phyloP scores from a whole-genome alignment of 73 alveolate genomes.

The Breviolum minutum region DNA sequence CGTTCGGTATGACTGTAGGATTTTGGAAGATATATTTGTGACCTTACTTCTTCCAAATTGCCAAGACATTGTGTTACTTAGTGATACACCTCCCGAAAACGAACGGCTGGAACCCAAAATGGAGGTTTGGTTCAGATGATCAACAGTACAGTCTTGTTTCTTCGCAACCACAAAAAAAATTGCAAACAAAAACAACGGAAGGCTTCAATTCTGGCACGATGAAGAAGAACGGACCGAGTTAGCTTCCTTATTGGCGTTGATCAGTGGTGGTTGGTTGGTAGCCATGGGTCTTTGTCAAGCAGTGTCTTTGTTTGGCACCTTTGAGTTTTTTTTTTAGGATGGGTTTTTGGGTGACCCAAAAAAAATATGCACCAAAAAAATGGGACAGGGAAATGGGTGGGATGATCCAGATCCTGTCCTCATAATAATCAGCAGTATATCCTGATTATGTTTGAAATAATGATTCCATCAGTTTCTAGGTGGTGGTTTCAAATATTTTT shows the following conservation, averaged over 20 bases:
- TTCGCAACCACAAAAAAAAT: neutral
- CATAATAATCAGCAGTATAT: neutral
- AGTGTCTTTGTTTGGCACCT: neutral
- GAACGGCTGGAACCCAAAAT: no score
- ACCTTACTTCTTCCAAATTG: no score
- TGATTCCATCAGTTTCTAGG: no score
- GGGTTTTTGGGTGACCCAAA: neutral
- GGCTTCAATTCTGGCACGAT: conserved; percentile 90
- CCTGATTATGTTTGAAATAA: neutral
- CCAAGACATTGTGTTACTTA: no score
- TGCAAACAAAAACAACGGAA: neutral
- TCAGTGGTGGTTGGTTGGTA: conserved; percentile 57
- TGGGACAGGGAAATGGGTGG: no score
- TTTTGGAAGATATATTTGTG: no score
- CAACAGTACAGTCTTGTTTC: neutral
- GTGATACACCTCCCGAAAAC: no score
- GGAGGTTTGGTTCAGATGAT: no score
- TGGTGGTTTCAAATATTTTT: no score
- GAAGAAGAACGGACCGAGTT: conserved; percentile 82
- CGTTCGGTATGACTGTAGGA: no score
- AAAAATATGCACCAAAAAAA: neutral
- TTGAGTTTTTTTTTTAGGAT: neutral
- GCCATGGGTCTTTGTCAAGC: conserved; percentile 90
- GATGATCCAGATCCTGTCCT: no score
- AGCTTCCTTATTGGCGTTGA: conserved; percentile 86